Base-by-base conservation (phyloP, 805 yeast genomes). In the Saturnispora galanensis region DNA sequence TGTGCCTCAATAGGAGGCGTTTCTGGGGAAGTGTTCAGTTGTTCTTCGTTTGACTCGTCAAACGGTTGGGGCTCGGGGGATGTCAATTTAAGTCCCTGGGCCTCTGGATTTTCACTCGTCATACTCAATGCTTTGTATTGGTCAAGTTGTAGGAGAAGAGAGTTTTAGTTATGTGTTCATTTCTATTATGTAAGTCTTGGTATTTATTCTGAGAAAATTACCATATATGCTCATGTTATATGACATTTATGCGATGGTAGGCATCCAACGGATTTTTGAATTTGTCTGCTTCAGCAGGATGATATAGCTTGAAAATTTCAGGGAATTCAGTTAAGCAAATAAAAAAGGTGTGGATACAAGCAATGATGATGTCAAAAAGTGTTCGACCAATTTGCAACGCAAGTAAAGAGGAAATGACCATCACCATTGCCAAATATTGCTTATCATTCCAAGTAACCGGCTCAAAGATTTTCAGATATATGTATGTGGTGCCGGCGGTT, bases 311-410 rank as follows among this genome's bases (percentile, higher is more conserved):
- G 67, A 82, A 77, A 12, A 85, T 79, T 52, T 84, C 90, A 0
- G 96, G 95, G 53, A 86, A 89, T 53, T 77, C 76, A 7, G 90
- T 86, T 58, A 85, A 69, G 0, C 93, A 87, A 35, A 88, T 80
- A 60, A 86, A 86, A 57, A 88, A 79, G 0, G 95, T 82, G 16
- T 88, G 76, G 2, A 80, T 75, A 16, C 96, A 95, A 5, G 88
- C 78, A 47, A 77, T 81, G 37, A 88, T 77, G 1, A 86, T 81
- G 26, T 80, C 78, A 44, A 78, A 73, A 15, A 86, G 67, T 47
- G 86, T 69, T 49, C 81, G 77, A 42, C 85, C 73, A 47, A 87
- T 73, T 63, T 87, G 93, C 18, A 82, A 66, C 1, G 93, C 76
- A 47, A 86, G 76, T 26, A 84, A 66, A 55, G 82, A 78, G 2